These are phyloP conservation scores for Rosa lucieae DNA, from an alignment of 306 rosid species.

Conservation along the genomic window DNA sequence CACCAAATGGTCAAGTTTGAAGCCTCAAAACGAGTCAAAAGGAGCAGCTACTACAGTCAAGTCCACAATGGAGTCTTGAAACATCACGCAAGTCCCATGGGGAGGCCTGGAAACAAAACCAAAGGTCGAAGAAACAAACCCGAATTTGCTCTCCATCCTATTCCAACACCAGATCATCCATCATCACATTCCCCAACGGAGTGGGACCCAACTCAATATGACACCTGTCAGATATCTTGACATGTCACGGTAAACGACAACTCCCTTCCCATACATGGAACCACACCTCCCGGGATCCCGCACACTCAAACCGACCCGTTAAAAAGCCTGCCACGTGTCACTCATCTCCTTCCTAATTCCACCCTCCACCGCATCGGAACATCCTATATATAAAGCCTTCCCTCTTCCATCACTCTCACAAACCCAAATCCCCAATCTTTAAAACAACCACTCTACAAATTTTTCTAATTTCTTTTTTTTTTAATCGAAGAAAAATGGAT, in stretches of 20 bases:
- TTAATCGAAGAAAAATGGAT: constrained; percentile 35
- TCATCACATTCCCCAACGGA: background rate
- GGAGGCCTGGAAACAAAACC: background rate
- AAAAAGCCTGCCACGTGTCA: background rate
- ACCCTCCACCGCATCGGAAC: background rate
- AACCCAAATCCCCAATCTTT: no score
- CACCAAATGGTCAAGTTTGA: background rate
- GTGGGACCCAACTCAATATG: background rate
- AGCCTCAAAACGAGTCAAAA: background rate
- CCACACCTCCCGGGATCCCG: no score
- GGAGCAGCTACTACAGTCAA: background rate
- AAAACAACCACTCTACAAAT: no score
- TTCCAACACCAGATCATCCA: background rate
- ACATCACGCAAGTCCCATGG: background rate
- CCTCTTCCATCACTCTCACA: background rate
- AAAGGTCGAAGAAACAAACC: background rate
- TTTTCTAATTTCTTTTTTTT: no score
- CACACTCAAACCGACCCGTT: constrained; percentile 9
- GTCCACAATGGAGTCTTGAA: no score
- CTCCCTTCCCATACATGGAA: background rate
- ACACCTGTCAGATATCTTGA: background rate
- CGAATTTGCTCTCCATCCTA: background rate
- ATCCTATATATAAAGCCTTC: background rate
- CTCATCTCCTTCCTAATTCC: background rate
- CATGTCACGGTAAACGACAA: background rate